These are phyloP conservation scores for Cryptosporidium ubiquitum DNA, from an alignment of 169 alveolate species.

Conservation along the genomic window DNA sequence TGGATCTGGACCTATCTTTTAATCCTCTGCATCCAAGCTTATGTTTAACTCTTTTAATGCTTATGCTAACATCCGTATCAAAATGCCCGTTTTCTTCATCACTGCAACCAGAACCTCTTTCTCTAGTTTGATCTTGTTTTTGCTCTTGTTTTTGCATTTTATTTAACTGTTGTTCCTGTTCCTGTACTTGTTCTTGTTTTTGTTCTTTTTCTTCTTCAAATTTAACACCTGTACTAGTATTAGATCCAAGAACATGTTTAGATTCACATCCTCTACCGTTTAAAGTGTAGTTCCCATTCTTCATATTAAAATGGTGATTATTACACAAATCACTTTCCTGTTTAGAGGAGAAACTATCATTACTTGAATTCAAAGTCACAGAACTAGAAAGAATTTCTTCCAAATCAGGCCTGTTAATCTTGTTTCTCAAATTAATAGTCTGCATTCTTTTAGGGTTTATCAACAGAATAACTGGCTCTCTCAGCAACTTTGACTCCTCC, in stretches of 20 bases:
- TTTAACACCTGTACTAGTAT: not conserved
- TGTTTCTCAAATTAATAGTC: not conserved
- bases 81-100: not conserved
- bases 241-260: not conserved
- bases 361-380: not conserved
- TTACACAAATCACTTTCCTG: not conserved
- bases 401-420: not conserved
- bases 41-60: not conserved
- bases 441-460: conserved; percentile 55
- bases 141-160: too few species aligned
- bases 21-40: not conserved
- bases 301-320: not conserved
- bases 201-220: not conserved
- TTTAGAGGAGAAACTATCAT: not conserved
- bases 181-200: not conserved
- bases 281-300: not conserved
- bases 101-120: not conserved
- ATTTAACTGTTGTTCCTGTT: not conserved
- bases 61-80: conserved; percentile 8
- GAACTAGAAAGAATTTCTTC: conserved; percentile 13
- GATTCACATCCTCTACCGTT: not conserved
- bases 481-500: conserved; percentile 9
- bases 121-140: not conserved
- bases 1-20: not conserved
- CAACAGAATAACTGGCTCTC: conserved; percentile 37